Base-by-base conservation (phyloP, 495 filamentous ascomycete species). In the Neurospora sp. region DNA sequence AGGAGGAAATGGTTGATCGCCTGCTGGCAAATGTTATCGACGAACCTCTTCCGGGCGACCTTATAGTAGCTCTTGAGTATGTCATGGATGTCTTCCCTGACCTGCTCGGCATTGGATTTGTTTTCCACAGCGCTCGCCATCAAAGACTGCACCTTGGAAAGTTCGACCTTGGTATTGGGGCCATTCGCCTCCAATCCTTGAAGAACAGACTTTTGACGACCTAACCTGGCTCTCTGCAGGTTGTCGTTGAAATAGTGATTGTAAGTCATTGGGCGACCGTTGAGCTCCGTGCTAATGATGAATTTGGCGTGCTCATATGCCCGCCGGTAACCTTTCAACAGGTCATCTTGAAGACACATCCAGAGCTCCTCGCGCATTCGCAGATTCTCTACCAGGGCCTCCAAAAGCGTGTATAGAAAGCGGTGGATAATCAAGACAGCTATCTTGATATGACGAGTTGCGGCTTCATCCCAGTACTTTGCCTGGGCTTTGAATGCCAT, bases 31-130 rank as follows among this genome's bases (percentile, higher is more conserved):
- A 90, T 78, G 71, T 79, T 83, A 72, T 91, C 89, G 8, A 89
- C 82, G 68, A 91, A 90, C 1, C 85, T 81, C 72, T 86, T 87
- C 16, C 76, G 79, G 0, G 88, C 83, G 0, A 91, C 87, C 69
- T 87, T 85, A 79, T 91, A 91, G 76, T 91, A 91, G 2, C 85
- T 80, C 65, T 85, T 71, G 1, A 91, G 78, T 16, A 86, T 85
- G 72, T 91, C 87, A 68, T 91, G 87, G 9, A 91, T 83, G 0
- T 88, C 84, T 68, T 85, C 79, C 12, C 84, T 74, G 1, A 81
- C 81, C n/a, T 87, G 80, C 0, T 86, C 79, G 0, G 72, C 70
- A 71, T 89, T 91, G 73, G 78, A 82, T 77, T 85, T 85, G 61
- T 81, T 76, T 68, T 2, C 69, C 4, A 38, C 20, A 3, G 3